phyloP scores from a whole-genome alignment of 2,329 filamentous ascomycete species.

The Exophiala viscosa region DNA sequence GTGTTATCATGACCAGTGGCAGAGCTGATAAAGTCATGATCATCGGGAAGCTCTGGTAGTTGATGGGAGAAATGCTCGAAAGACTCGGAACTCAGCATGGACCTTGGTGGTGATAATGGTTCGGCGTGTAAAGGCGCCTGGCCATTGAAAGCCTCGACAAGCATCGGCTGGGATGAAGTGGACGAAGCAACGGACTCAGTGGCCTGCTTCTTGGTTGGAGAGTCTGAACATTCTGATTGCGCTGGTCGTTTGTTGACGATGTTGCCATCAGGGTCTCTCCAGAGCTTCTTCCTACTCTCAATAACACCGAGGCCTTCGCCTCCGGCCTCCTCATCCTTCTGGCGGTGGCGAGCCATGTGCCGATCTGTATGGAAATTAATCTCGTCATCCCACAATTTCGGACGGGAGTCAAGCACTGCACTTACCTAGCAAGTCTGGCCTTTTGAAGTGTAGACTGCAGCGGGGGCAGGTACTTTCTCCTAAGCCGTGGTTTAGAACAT shows the following conservation, averaged over 20 bases:
- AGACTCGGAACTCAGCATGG: conserved; percentile 8
- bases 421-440: conserved; percentile 57
- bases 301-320: conserved; percentile 45
- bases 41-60: conserved; percentile 3
- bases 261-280: conserved; percentile 46
- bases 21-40: conserved; percentile 6
- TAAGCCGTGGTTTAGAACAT: conserved; percentile 55
- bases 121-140: neutral
- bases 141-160: neutral
- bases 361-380: conserved; percentile 44
- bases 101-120: conserved; percentile 16
- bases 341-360: conserved; percentile 54
- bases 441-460: conserved; percentile 60
- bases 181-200: neutral
- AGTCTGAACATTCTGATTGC: neutral
- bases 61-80: conserved; percentile 7
- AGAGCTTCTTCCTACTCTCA: conserved; percentile 50
- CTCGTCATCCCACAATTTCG: neutral
- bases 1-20: conserved; percentile 7
- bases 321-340: conserved; percentile 51
- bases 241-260: conserved; percentile 41
- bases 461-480: conserved; percentile 55
- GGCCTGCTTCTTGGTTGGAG: conserved; percentile 2
- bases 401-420: conserved; percentile 2
- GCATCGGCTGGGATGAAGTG: neutral